A percentile compares a stretch with the other conserved stretches of the same genome.
These are phyloP conservation scores for Trametes hirsuta DNA, from an alignment of 1,284 basidiomycete genomes.

Conservation along the genomic window DNA sequence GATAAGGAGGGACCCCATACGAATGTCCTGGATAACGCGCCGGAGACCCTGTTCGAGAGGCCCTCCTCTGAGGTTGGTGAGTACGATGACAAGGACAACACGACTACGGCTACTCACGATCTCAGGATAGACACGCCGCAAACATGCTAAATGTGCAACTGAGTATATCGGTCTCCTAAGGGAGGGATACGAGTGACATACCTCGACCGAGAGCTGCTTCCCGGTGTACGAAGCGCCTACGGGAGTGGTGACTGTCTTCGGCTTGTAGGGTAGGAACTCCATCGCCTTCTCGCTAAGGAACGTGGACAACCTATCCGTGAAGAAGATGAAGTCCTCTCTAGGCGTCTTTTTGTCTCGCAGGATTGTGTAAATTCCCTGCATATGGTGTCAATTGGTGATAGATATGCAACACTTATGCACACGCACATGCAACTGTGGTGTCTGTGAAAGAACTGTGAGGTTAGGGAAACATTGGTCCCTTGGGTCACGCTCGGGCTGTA, in stretches of 20 bases:
- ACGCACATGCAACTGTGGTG: slow-evolving; percentile 77
- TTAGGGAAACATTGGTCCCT: slow-evolving; percentile 56
- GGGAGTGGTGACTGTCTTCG: slow-evolving; percentile 73
- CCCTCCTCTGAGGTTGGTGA: slow-evolving; percentile 63
- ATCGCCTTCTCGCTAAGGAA: slow-evolving; percentile 86
- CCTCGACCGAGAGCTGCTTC: slow-evolving; percentile 61
- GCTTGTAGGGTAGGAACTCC: slow-evolving; percentile 74
- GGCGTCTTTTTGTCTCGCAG: slow-evolving; percentile 73
- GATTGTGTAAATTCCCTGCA: slow-evolving; percentile 87
- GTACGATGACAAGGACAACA: slow-evolving; percentile 1
- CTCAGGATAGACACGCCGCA: slow-evolving; percentile 87
- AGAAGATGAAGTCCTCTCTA: slow-evolving; percentile 89
- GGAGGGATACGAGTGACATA: slow-evolving; percentile 28
- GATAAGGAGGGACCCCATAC: slow-evolving; percentile 88
- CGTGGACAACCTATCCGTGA: slow-evolving; percentile 84
- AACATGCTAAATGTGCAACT: slow-evolving; percentile 51
- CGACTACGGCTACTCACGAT: slow-evolving; percentile 54
- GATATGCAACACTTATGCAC: background rate
- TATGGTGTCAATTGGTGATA: background rate
- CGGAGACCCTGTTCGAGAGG: slow-evolving; percentile 91
- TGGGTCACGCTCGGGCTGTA: slow-evolving; percentile 8
- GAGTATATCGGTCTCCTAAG: background rate
- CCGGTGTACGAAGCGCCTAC: slow-evolving; percentile 62
- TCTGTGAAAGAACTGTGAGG: slow-evolving; percentile 76
- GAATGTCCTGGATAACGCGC: slow-evolving; percentile 86